Evolutionary conservation across 176 grass and related monocot genomes (phyloP).

Genomic region (Aegilops tauschii): DNA sequence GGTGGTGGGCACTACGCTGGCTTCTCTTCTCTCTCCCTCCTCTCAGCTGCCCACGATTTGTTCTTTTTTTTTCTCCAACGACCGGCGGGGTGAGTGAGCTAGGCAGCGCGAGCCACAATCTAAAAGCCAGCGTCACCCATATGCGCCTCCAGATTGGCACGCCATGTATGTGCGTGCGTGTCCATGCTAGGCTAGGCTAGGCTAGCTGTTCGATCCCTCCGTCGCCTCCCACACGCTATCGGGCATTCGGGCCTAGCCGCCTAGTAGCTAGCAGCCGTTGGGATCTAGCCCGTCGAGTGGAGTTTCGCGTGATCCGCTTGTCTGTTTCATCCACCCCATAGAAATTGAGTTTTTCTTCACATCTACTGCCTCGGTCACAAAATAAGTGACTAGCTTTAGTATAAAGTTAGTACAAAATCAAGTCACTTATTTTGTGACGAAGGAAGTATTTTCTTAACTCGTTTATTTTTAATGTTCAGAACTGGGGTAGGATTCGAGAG

Average conservation of each 20-base stretch:
- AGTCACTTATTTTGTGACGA: too few relatives aligned
- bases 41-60: background rate
- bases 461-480: background rate
- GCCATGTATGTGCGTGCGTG: background rate
- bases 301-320: background rate
- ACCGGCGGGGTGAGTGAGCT: background rate
- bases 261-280: background rate
- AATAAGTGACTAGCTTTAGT: too few relatives aligned
- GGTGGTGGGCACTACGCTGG: background rate
- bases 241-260: background rate
- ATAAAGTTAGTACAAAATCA: too few relatives aligned
- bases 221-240: background rate
- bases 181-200: background rate
- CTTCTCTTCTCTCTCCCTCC: background rate
- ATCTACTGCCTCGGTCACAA: too few relatives aligned
- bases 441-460: background rate
- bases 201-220: background rate
- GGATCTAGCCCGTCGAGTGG: background rate
- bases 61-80: background rate
- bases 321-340: background rate
- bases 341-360: too few relatives aligned
- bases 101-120: constrained; percentile 21
- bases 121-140: constrained; percentile 30
- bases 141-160: constrained; percentile 13
- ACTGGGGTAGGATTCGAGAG: background rate